Evolutionary conservation across 225 moss, liverwort and hornwort genomes (phyloP).

Genomic region (Climacium dendroides): DNA sequence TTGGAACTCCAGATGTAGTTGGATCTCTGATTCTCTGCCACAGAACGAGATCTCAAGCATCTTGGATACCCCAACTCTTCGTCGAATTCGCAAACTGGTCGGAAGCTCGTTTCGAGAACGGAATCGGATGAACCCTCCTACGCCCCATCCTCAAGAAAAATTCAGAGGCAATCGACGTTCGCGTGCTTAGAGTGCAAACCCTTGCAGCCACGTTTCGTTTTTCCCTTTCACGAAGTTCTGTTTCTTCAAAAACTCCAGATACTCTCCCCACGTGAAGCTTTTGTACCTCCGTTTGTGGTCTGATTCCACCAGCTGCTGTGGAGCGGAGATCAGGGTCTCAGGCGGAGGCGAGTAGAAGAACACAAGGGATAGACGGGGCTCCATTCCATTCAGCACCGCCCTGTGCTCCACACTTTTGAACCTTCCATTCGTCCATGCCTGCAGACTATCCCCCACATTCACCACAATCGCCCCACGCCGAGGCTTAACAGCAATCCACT

Average conservation of each 20-base stretch:
- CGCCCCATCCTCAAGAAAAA: background rate
- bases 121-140: background rate
- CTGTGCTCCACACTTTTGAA: constrained; percentile 46
- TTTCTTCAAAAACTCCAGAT: constrained; percentile 5
- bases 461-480: constrained; percentile 23
- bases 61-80: background rate
- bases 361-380: constrained; percentile 18
- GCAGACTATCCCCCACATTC: constrained; percentile 31
- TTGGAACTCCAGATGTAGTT: background rate
- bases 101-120: background rate
- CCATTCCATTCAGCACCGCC: constrained; percentile 24
- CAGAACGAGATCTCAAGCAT: background rate
- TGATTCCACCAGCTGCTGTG: background rate
- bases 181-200: constrained; percentile 10
- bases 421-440: constrained; percentile 40
- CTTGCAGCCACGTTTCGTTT: constrained; percentile 22
- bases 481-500: constrained; percentile 37
- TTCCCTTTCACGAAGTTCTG: constrained; percentile 33
- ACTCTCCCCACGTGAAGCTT: constrained; percentile 36
- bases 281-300: constrained; percentile 11
- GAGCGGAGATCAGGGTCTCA: constrained; percentile 3
- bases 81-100: background rate
- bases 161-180: background rate
- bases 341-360: constrained; percentile 22
- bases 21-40: background rate